Evolutionary conservation across 768 basidiomycete species (phyloP).

Genomic region (Psilocybe subaeruginosa): DNA sequence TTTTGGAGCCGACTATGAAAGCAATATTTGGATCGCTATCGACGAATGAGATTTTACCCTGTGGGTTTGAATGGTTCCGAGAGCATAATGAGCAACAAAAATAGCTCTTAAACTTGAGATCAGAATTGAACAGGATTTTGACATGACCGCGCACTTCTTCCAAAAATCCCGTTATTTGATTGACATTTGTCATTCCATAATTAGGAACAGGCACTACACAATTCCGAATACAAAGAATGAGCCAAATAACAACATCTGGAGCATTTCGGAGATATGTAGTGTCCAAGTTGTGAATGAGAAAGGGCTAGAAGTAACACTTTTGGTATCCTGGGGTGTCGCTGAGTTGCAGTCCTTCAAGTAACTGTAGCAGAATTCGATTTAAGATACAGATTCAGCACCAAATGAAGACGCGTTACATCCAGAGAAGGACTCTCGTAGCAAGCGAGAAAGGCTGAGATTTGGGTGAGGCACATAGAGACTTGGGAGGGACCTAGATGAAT

Average conservation of each 20-base stretch:
- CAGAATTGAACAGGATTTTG: not conserved
- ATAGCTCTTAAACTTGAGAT: not conserved
- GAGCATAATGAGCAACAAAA: not conserved
- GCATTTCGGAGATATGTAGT: no score
- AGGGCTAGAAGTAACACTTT: no score
- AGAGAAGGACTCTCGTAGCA: no score
- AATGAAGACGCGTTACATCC: no score
- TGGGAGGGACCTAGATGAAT: no score
- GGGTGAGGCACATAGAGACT: no score
- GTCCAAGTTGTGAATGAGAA: no score
- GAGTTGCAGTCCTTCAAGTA: no score
- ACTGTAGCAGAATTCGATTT: no score
- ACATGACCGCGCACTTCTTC: not conserved
- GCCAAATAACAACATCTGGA: not conserved
- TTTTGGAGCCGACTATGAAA: not conserved
- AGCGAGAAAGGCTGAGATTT: no score
- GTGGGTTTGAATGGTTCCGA: not conserved
- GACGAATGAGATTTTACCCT: not conserved
- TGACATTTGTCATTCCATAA: not conserved
- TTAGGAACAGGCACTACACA: not conserved
- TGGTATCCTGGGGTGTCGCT: no score
- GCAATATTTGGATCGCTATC: not conserved
- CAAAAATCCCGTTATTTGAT: not conserved
- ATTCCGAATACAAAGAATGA: not conserved
- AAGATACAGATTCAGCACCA: no score